phyloP scores from a whole-genome alignment of 1,139 yeast species.

The Saccharomyces hybrid region DNA sequence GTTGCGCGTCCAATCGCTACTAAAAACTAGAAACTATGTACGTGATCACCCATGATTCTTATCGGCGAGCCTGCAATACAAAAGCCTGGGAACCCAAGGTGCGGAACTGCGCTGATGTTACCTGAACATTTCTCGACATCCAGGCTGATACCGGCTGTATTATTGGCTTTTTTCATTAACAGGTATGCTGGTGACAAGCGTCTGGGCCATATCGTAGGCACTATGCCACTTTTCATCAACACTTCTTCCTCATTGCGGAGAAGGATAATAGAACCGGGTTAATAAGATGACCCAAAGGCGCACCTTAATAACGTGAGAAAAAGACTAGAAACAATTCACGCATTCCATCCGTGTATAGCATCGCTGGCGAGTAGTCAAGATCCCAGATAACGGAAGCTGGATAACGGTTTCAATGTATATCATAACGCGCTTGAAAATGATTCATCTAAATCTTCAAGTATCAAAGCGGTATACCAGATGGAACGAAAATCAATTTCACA shows the following conservation, averaged over 20 bases:
- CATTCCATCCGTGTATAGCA: background rate
- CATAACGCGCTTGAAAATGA: background rate
- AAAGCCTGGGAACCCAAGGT: background rate
- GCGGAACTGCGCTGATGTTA: background rate
- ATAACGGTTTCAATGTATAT: background rate
- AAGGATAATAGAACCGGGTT: background rate
- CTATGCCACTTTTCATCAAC: background rate
- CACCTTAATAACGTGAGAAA: background rate
- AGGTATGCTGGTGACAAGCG: background rate
- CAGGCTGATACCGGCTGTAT: background rate
- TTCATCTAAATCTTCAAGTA: background rate
- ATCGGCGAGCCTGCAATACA: background rate
- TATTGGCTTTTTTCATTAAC: background rate
- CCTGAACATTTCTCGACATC: background rate
- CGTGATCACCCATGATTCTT: background rate
- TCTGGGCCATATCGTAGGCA: background rate
- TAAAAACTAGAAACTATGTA: background rate
- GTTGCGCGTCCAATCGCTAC: background rate
- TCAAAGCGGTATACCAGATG: background rate
- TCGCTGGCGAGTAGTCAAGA: background rate
- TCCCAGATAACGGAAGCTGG: background rate
- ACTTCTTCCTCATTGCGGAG: background rate
- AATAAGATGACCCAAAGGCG: background rate
- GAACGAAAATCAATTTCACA: background rate
- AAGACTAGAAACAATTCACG: background rate